Conservation (phyloP, 306 rosid genomes). For the Cicer pinnatifidum region DNA sequence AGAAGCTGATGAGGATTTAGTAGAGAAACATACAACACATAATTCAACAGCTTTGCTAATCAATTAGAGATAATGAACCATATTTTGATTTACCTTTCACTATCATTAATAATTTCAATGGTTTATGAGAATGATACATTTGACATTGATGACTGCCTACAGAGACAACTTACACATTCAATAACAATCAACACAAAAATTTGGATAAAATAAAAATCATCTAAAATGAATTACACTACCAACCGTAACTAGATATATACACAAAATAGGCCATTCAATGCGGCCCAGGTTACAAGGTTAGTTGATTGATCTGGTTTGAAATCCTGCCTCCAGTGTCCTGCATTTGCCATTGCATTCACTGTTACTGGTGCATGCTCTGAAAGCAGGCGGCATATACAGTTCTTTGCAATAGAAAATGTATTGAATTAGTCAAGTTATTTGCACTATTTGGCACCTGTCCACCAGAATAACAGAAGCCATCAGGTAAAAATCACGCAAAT, state of each 20-base stretch:
- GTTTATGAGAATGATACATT: conserved; percentile 43
- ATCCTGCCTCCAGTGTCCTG: conserved; percentile 46
- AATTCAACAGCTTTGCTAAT: conserved; percentile 14
- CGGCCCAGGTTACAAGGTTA: conserved; percentile 56
- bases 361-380: conserved; percentile 44
- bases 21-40: neutral
- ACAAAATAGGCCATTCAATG: conserved; percentile 52
- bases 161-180: conserved; percentile 39
- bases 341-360: conserved; percentile 39
- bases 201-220: conserved; percentile 2
- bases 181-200: conserved; percentile 39
- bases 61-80: conserved; percentile 4
- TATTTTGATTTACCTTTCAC: conserved; percentile 14
- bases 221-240: conserved; percentile 48
- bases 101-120: conserved; percentile 36
- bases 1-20: neutral
- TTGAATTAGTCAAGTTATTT: conserved; percentile 50
- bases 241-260: conserved; percentile 60
- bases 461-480: conserved; percentile 57
- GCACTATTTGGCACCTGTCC: conserved; percentile 54
- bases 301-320: conserved; percentile 45
- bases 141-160: conserved; percentile 41
- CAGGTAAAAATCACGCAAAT: conserved; percentile 47
- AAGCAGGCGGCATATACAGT: conserved; percentile 45
- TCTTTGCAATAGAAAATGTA: conserved; percentile 39